Evolutionary conservation across 108 stramenopile species (phyloP).

Genomic region (Halocafeteria seosinensis): DNA sequence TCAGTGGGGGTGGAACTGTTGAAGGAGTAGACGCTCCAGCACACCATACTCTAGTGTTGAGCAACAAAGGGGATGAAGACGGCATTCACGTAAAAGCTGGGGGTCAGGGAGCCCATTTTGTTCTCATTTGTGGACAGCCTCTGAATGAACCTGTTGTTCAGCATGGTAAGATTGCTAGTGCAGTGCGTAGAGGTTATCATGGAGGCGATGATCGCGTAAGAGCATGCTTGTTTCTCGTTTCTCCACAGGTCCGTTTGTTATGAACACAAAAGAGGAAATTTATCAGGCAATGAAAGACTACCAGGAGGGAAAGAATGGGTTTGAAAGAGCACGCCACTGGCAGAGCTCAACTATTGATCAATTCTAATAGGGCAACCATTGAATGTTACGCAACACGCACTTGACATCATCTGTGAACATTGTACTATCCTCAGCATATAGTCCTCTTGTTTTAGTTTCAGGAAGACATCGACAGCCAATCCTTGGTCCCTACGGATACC

Average conservation of each 20-base stretch:
- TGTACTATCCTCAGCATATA: too few species aligned
- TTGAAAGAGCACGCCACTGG: neutral
- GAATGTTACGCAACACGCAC: too few species aligned
- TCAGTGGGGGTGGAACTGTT: neutral
- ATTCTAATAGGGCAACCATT: too few species aligned
- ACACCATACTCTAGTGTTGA: neutral
- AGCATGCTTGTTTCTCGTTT: too few species aligned
- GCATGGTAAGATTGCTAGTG: too few species aligned
- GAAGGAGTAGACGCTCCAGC: neutral
- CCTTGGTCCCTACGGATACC: too few species aligned
- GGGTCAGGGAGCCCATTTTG: neutral
- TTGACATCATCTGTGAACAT: too few species aligned
- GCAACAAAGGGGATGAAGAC: conserved; percentile 34
- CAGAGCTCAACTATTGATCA: too few species aligned
- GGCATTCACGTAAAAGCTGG: conserved; percentile 15
- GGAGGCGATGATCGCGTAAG: too few species aligned
- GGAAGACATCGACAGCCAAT: too few species aligned
- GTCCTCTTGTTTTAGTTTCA: too few species aligned
- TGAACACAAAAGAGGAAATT: conserved; percentile 68
- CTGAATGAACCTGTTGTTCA: conserved; percentile 57
- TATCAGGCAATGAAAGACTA: conserved; percentile 57
- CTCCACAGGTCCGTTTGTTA: conserved; percentile 88
- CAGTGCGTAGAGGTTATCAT: too few species aligned
- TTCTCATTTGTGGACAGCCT: conserved; percentile 17
- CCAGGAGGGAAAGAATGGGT: conserved; percentile 34